Percentiles rank a stretch among this genome's conserved stretches.
Conservation (phyloP, 768 basidiomycete species). For the Mycena filopes region DNA sequence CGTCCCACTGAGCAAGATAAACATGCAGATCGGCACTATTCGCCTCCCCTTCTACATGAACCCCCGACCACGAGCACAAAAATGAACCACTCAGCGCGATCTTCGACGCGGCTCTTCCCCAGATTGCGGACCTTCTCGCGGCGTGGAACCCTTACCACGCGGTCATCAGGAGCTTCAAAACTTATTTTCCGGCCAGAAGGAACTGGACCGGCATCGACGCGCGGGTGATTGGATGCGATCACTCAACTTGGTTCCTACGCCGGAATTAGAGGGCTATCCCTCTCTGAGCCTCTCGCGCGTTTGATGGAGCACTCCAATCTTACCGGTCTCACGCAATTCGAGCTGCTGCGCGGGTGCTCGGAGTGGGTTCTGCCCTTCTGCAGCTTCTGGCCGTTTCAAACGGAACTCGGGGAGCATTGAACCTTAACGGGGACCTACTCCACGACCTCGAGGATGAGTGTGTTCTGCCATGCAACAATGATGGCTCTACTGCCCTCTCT, state of each 20-base stretch:
- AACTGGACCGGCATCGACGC: background rate
- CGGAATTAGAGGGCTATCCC: constrained; percentile 4
- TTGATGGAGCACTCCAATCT: background rate
- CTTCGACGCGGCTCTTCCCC: background rate
- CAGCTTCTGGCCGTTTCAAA: constrained; percentile 16
- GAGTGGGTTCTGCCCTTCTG: constrained; percentile 12
- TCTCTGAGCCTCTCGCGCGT: background rate
- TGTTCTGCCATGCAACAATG: too few relatives aligned
- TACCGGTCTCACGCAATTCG: background rate
- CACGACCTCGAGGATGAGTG: background rate
- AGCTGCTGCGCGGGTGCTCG: background rate
- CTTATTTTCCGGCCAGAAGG: background rate
- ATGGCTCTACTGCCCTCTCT: background rate
- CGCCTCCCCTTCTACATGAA: constrained; percentile 7
- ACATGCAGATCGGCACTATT: background rate
- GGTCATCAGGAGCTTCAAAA: background rate
- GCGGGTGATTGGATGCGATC: background rate
- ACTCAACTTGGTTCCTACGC: background rate
- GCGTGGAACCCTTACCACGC: background rate
- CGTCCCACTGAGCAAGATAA: too few relatives aligned
- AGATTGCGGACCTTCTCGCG: background rate
- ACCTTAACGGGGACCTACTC: constrained; percentile 11
- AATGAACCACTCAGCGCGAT: background rate
- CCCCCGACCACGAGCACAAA: background rate
- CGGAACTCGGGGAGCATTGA: background rate